These are phyloP conservation scores for Corynespora cassiicola DNA, from an alignment of 2,329 filamentous ascomycete species.

Conservation along the genomic window DNA sequence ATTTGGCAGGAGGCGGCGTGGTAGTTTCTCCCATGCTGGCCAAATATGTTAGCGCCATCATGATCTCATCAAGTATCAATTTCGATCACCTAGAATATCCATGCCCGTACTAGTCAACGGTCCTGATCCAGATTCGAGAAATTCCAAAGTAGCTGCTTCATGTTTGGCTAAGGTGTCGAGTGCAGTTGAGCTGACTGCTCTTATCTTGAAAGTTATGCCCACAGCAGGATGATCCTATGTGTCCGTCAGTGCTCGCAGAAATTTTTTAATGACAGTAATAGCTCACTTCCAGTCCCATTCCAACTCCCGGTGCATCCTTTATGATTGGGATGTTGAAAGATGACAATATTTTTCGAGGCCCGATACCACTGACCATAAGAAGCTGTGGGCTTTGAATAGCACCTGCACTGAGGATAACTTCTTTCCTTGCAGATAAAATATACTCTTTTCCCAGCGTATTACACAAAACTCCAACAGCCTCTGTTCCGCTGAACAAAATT, in stretches of 20 bases:
- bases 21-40: slow-evolving; percentile 27
- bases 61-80: background rate
- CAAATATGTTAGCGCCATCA: background rate
- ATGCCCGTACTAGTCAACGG: slow-evolving; percentile 16
- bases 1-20: slow-evolving; percentile 23
- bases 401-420: slow-evolving; percentile 40
- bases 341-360: slow-evolving; percentile 29
- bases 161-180: slow-evolving; percentile 15
- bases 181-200: slow-evolving; percentile 12
- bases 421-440: slow-evolving; percentile 23
- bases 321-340: slow-evolving; percentile 27
- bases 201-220: slow-evolving; percentile 20
- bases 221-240: slow-evolving; percentile 30
- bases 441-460: slow-evolving; percentile 13
- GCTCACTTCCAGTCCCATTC: slow-evolving; percentile 24
- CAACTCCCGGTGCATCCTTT: slow-evolving; percentile 26
- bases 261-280: background rate
- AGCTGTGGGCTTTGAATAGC: slow-evolving; percentile 46
- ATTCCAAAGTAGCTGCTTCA: slow-evolving; percentile 11
- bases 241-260: slow-evolving; percentile 9
- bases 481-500: slow-evolving; percentile 20
- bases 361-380: slow-evolving; percentile 48
- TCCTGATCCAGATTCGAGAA: slow-evolving; percentile 13
- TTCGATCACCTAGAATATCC: slow-evolving; percentile 19
- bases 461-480: slow-evolving; percentile 18